phyloP scores from a whole-genome alignment of 2,329 filamentous ascomycete species.

The Pseudogymnoascus sp. region DNA sequence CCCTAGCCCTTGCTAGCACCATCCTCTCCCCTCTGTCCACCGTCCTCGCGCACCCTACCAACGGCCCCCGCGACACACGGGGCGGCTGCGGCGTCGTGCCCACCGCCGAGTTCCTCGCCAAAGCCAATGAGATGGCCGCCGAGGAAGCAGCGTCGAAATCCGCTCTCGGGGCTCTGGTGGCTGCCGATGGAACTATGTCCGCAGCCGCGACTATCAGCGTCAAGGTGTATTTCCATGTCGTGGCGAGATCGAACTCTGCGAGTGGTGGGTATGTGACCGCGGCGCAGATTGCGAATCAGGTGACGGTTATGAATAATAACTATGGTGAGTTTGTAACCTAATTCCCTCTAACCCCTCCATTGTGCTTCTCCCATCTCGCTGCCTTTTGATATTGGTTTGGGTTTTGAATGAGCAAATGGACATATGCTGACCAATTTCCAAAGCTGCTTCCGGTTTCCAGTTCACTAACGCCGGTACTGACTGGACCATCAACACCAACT shows the following conservation, averaged over 20 bases:
- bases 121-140: constrained; percentile 13
- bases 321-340: constrained; percentile 10
- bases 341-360: background rate
- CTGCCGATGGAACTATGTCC: constrained; percentile 9
- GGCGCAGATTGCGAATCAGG: constrained; percentile 19
- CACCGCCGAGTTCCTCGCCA: constrained; percentile 16
- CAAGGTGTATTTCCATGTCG: constrained; percentile 29
- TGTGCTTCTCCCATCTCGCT: background rate
- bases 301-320: constrained; percentile 17
- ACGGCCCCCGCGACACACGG: constrained; percentile 10
- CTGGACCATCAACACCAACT: constrained; percentile 26
- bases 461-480: constrained; percentile 25
- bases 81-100: constrained; percentile 17
- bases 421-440: constrained; percentile 15
- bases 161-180: background rate
- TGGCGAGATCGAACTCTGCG: constrained; percentile 19
- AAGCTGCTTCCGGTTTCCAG: constrained; percentile 21
- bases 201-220: constrained; percentile 21
- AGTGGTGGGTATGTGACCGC: constrained; percentile 23
- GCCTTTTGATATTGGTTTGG: background rate
- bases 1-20: constrained; percentile 14
- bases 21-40: constrained; percentile 9
- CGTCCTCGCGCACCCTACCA: constrained; percentile 14
- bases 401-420: background rate
- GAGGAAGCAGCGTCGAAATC: constrained; percentile 12